Evolutionary conservation across 2,329 filamentous ascomycete species (phyloP), one percentile per base, ranked within the genome.

Genomic region (Geosmithia morbida): DNA sequence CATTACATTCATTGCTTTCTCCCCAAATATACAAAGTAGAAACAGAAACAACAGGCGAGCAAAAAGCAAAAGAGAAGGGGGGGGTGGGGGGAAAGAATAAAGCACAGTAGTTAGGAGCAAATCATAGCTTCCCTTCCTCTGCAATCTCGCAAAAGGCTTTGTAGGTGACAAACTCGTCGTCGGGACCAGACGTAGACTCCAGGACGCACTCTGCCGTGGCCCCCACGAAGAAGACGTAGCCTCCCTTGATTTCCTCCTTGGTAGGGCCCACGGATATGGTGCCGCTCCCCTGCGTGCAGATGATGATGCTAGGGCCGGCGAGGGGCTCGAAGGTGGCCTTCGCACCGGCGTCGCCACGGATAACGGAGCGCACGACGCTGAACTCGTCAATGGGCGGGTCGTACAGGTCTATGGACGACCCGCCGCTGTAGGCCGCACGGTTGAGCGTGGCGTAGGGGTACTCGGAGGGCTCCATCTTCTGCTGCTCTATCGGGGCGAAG

Each of bases 381-480:
- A 98, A 98, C 61, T 98, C 92, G 46, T 95, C 87, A 52, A 98
- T 98, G 0, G 92, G 92, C 0, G 92, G 92, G 59, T 98, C 86
- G 64, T 98, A 98, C 16, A 97, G 75, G 10, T 77, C 69, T 3
- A 79, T 77, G 7, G 78, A 71, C 2, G 86, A 90, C 45, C 72
- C 79, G 6, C 84, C 87, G 51, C 79, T 85, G 67, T 95, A 96
- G 7, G 83, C 88, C 1, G 72, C 66, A n/a, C 79, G 77, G 63
- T 95, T 94, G 48, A 96, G 71, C 2, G 83, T 86, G 13, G 76
- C 83, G 60, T 92, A 95, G 1, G 88, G 83, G 61, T 95, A 97
- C 56, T 92, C 85, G 16, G 72, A 74, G 0, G 92, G 87, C 5
- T 74, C 61, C 83, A 98, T 94, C 70, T 96, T 96, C 64, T 98